phyloP scores from a whole-genome alignment of 2,329 filamentous ascomycete genomes.

The Lachnum nothofagi region DNA sequence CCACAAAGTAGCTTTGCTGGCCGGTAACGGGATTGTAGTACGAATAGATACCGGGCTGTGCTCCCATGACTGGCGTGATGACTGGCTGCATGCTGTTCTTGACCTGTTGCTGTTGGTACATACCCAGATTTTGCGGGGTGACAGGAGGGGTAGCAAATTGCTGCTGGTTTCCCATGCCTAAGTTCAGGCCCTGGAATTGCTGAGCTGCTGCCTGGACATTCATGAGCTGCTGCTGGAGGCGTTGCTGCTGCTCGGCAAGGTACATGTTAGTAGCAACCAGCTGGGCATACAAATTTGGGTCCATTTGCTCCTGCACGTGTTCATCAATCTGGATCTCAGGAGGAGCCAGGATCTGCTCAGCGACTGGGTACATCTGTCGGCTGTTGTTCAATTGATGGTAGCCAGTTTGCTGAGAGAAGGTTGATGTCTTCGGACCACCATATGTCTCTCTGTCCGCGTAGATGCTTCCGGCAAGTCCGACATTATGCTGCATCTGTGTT shows the following conservation, averaged over 20 bases:
- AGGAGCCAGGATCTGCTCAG: slow-evolving; percentile 85
- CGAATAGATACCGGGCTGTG: slow-evolving; percentile 71
- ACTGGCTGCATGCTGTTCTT: slow-evolving; percentile 40
- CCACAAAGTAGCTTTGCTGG: slow-evolving; percentile 69
- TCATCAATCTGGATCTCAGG: slow-evolving; percentile 72
- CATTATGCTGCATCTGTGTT: slow-evolving; percentile 43
- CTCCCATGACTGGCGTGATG: slow-evolving; percentile 46
- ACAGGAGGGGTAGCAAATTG: slow-evolving; percentile 47
- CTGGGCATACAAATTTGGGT: slow-evolving; percentile 81
- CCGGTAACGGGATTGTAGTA: slow-evolving; percentile 84
- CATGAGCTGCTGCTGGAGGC: slow-evolving; percentile 86
- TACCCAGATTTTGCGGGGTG: slow-evolving; percentile 47
- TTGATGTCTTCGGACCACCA: slow-evolving; percentile 32
- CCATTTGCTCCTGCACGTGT: slow-evolving; percentile 67
- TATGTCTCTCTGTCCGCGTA: slow-evolving; percentile 32
- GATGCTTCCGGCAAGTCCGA: slow-evolving; percentile 28
- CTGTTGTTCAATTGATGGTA: slow-evolving; percentile 41
- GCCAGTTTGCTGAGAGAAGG: slow-evolving; percentile 33
- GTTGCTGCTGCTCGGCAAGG: slow-evolving; percentile 89
- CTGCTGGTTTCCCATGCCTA: slow-evolving; percentile 48
- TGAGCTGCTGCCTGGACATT: slow-evolving; percentile 77
- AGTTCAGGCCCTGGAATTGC: slow-evolving; percentile 72
- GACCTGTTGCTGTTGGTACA: slow-evolving; percentile 43
- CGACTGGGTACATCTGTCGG: slow-evolving; percentile 58
- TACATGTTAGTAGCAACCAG: slow-evolving; percentile 88